Evolutionary conservation across 495 filamentous ascomycete genomes (phyloP).

Genomic region (Penicillium samsonianum): DNA sequence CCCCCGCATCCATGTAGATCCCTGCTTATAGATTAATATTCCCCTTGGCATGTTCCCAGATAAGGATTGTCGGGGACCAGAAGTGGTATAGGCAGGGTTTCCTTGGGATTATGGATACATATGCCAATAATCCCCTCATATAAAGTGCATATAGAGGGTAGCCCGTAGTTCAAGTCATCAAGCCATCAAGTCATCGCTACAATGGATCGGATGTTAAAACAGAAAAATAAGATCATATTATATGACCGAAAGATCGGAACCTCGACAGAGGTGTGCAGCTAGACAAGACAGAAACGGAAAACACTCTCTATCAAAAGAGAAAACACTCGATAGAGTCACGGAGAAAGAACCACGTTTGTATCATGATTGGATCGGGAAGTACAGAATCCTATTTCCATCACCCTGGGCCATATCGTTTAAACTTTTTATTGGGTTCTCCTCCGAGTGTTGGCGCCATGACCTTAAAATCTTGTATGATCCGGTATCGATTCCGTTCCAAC

Average conservation of each 20-base stretch:
- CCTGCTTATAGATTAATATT: not conserved
- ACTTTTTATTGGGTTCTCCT: constrained; percentile 41
- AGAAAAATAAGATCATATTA: constrained; percentile 7
- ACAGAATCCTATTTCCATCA: constrained; percentile 33
- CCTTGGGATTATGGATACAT: not conserved
- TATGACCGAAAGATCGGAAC: constrained; percentile 3
- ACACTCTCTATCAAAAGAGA: not conserved
- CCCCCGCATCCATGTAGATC: constrained; percentile 10
- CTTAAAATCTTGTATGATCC: constrained; percentile 47
- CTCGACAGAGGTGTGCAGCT: not conserved
- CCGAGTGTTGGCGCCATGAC: constrained; percentile 34
- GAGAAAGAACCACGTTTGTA: constrained; percentile 35
- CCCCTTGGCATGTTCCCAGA: not conserved
- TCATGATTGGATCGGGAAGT: constrained; percentile 35
- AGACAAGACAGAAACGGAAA: constrained; percentile 2
- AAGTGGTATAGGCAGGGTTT: constrained; percentile 4
- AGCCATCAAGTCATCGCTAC: not conserved
- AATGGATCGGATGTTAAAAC: not conserved
- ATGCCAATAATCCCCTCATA: not conserved
- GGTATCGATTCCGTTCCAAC: constrained; percentile 42
- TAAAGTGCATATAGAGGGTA: not conserved
- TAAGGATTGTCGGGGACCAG: constrained; percentile 2
- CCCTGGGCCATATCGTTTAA: constrained; percentile 35
- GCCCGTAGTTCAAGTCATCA: not conserved
- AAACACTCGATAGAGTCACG: constrained; percentile 14